A percentile compares a stretch with the other conserved stretches of the same genome.
These are phyloP conservation scores for Dipodascopsis uninucleata DNA, from an alignment of 805 yeast species.

Conservation along the genomic window DNA sequence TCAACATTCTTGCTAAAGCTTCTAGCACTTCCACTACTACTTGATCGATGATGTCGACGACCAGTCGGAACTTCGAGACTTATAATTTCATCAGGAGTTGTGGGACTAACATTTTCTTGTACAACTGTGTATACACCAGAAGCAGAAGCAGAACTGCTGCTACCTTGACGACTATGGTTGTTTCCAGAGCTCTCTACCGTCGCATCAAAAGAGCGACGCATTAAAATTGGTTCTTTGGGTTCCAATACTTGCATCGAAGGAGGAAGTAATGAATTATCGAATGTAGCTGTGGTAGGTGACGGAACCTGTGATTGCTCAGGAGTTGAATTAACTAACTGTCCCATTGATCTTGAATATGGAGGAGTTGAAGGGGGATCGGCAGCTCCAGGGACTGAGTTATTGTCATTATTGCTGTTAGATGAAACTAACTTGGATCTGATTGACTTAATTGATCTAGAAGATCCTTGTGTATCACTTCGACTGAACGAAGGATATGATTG, in stretches of 20 bases:
- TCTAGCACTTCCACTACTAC: too few relatives aligned
- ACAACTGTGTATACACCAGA: too few relatives aligned
- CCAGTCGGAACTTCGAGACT: too few relatives aligned
- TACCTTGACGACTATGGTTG: too few relatives aligned
- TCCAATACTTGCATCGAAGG: conserved; percentile 66
- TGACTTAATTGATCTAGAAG: conserved; percentile 37
- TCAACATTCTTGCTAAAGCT: too few relatives aligned
- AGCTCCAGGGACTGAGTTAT: not conserved
- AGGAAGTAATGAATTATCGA: conserved; percentile 42
- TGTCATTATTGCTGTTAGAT: not conserved
- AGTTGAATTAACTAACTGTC: too few relatives aligned
- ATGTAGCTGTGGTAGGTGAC: not conserved
- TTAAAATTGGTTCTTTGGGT: conserved; percentile 71
- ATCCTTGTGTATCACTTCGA: conserved; percentile 42
- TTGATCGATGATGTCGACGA: too few relatives aligned
- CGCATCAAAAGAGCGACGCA: conserved; percentile 36
- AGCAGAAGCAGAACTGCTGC: too few relatives aligned
- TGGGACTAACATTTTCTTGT: too few relatives aligned
- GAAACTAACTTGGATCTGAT: conserved; percentile 28
- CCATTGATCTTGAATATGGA: not conserved
- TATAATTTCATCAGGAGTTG: too few relatives aligned
- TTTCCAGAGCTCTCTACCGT: too few relatives aligned
- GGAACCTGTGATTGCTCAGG: not conserved
- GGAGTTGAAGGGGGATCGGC: not conserved
- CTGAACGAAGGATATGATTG: conserved; percentile 39